Conservation (phyloP, 2,329 filamentous ascomycete genomes). For the Pyrenophora graminea region DNA sequence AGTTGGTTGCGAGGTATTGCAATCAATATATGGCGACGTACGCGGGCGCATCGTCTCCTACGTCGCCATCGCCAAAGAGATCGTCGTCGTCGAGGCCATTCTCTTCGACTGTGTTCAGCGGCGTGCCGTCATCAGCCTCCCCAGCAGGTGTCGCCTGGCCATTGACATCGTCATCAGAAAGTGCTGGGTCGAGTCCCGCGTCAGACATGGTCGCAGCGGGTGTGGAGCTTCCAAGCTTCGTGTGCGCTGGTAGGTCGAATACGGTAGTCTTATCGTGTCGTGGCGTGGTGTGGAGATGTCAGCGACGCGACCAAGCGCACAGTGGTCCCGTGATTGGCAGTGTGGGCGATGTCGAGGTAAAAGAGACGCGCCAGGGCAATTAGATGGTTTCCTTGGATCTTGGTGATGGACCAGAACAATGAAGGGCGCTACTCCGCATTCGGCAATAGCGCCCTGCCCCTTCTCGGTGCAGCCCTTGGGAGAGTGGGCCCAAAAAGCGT, state of each 20-base stretch:
- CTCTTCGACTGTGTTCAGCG: conserved; percentile 40
- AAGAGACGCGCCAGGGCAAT: conserved; percentile 3
- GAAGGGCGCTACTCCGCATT: conserved; percentile 24
- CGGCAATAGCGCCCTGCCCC: conserved; percentile 33
- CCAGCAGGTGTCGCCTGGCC: conserved; percentile 38
- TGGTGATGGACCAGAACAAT: conserved; percentile 12
- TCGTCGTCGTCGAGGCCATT: conserved; percentile 47
- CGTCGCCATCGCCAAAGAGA: conserved; percentile 52
- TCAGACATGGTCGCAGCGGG: conserved; percentile 43
- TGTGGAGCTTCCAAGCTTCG: background rate
- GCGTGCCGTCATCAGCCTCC: conserved; percentile 35
- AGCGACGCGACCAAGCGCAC: background rate
- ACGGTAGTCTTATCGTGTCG: background rate
- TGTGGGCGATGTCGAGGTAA: conserved; percentile 8
- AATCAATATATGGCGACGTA: conserved; percentile 44
- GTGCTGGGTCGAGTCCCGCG: conserved; percentile 39
- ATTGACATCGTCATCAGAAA: conserved; percentile 44
- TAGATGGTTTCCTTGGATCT: background rate
- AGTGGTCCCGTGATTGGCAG: background rate
- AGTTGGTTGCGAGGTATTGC: conserved; percentile 9
- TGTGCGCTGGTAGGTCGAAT: background rate
- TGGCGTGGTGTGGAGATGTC: background rate
- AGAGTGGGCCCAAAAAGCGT: conserved; percentile 33
- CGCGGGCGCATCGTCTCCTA: conserved; percentile 30
- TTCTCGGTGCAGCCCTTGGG: conserved; percentile 31